Base-by-base conservation (phyloP, 2,329 filamentous ascomycete genomes). In the Aureobasidium sp. region DNA sequence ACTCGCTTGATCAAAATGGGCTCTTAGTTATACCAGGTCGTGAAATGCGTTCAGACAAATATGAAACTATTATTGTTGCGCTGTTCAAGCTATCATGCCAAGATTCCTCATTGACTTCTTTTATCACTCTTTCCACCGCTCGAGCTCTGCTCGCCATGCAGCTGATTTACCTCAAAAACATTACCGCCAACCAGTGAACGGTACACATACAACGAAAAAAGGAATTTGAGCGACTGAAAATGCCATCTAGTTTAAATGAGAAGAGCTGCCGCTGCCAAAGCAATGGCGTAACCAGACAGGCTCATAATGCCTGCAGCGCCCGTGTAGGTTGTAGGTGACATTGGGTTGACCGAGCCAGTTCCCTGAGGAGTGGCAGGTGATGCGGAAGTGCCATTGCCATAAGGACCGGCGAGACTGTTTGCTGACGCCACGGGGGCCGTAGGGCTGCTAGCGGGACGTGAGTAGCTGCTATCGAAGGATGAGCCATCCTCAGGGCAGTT, bases 61-160 rank as follows among this genome's bases (percentile, higher is more conserved):
- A 46, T 36, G 53, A 36, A 57, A 46, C 46, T 46, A 57, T 46
- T 34, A 57, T 57, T 46, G 51, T 37, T 27, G 36, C 29, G 50
- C 50, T 41, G 20, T 43, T 57, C 53, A 46, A 57, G 41, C 53
- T 46, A 57, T 57, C 43, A 57, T 41, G 20, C 39, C 34, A 17
- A 57, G 44, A 39, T 27, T 32, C 17, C 53, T 44, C 26, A 12
- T 37, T 29, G 39, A 55, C 15, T 43, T 24, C 26, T 39, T 59
- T 27, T 39, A 32, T 39, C 27, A 59, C 43, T 44, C 39, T 34
- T 24, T 34, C 27, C 27, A n/a, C 39, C n/a, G 26, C 52, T 56
- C 52, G 52, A 56, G 52, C 52, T 44, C 52, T 37, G 55, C 43
- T 59, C 55, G 55, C 55, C 47, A 13, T 26, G 55, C 43, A 37